Base-by-base conservation (phyloP, 1,139 yeast species). In the Blastobotrys proliferans region DNA sequence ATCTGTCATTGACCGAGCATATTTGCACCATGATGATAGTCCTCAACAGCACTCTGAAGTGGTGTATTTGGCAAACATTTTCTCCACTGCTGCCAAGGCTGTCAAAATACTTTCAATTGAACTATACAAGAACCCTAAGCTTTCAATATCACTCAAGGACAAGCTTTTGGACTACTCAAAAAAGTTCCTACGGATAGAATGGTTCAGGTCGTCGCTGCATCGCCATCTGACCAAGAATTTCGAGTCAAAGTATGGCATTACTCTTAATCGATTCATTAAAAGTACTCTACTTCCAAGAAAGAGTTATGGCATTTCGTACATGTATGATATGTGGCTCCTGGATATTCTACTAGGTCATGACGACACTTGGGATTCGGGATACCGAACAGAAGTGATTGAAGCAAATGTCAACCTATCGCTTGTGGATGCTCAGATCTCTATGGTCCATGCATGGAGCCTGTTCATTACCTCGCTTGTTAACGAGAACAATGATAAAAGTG, bases 391-490 rank as follows among this genome's bases (percentile, higher is more conserved):
- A 43, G 73, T 87, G 5, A 63, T 75, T 3, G 71, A 73, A 3
- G 79, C 85, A 1, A 81, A 88, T 49, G 64, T 80, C 35, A 81
- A 82, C 52, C 59, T 79, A 35, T 88, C 86, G 49, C 74, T 72
- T 57, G 70, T 81, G 17, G 74, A 79, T 41, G 75, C 92, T 1
- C 95, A 87, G 57, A 69, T 81, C 18, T 68, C 76, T 2, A 75
- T 83, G 21, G 81, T 86, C 2, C 81, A 81, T 56, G 76, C 95
- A 0, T 80, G 84, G 74, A 90, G 94, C 40, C 88, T 92, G 1
- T 66, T 88, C 13, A 51, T 84, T 24, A 81, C 94, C 0, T 78
- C 94, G 0, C 75, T 75, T 51, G 74, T 81, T 53, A 14, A 20
- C 6, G 43, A 71, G 61, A 18, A 27, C n/a, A 13, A 57, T 51